Evolutionary conservation across 1,284 basidiomycete genomes (phyloP), one percentile per base, ranked within the genome.

Genomic region (Schizophyllum amplum): DNA sequence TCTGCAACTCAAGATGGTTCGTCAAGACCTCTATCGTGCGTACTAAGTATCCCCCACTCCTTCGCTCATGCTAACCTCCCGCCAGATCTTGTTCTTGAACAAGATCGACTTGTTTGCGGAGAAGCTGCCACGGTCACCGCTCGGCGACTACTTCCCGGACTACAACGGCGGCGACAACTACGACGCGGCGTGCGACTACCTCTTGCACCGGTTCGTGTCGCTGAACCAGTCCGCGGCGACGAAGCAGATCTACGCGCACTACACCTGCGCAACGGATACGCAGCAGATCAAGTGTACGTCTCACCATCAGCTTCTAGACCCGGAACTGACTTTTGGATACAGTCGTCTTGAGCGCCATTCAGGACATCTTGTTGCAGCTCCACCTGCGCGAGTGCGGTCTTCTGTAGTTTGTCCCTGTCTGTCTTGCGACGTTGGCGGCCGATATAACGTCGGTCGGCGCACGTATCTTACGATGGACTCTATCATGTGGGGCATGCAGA

Each of bases 101-200:
- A 95, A 96, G 83, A 97, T 97, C 69, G 95, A 98, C 73, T 75
- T 98, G 56, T 98, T 99, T 75, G 87, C 90, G 15, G 92, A 94
- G 71, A 98, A 98, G 71, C 80, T 98, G 4, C 89, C 90, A 1
- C 77, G 84, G 55, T 95, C 92, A 53, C 94, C 94, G 52, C 74
- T 98, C 56, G 82, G 82, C 24, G 84, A 92, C 69, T 96, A 93
- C 75, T 98, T 98, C 84, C 90, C 92, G 6, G 87, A 89, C 67
- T 93, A 85, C 73, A 72, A 67, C 21, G 90, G 91, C 52, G 91
- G 90, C 11, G 82, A 88, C 66, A 87, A 87, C 73, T 94, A 94
- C 69, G 91, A 94, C 65, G 79, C 83, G 22, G 92, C 92, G 13
- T 94, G 88, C 71, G 83, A 89, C 64, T 94, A 92, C 70, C 78